These are phyloP conservation scores for Ceratocystiopsis minuta DNA, from an alignment of 2,329 filamentous ascomycete genomes.

Conservation along the genomic window DNA sequence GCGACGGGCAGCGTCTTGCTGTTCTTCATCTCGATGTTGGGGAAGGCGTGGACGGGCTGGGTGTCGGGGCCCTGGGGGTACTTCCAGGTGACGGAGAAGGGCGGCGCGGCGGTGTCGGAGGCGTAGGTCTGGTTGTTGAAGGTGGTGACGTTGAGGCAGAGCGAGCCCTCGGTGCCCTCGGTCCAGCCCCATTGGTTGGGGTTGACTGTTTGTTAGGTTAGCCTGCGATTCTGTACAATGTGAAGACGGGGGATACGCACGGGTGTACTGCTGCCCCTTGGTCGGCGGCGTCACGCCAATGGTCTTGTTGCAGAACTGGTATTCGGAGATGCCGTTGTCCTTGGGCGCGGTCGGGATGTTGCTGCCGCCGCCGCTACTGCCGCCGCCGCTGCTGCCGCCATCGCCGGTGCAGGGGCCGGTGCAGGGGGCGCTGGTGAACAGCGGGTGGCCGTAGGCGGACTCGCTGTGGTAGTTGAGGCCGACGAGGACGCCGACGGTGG, in stretches of 20 bases:
- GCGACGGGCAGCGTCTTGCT: too few relatives aligned
- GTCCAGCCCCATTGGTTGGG: slow-evolving; percentile 36
- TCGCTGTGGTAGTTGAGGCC: slow-evolving; percentile 26
- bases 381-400: slow-evolving; percentile 5
- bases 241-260: slow-evolving; percentile 16
- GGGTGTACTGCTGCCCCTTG: slow-evolving; percentile 25
- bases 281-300: slow-evolving; percentile 26
- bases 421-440: slow-evolving; percentile 22
- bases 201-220: slow-evolving; percentile 26
- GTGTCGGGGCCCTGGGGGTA: slow-evolving; percentile 23
- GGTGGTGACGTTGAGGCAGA: slow-evolving; percentile 34
- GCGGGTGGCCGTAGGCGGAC: slow-evolving; percentile 22
- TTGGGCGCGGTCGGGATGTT: slow-evolving; percentile 16
- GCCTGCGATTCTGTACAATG: too few relatives aligned
- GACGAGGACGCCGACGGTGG: slow-evolving; percentile 23
- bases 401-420: slow-evolving; percentile 2
- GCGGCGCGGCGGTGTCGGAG: slow-evolving; percentile 26
- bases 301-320: slow-evolving; percentile 22
- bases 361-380: slow-evolving; percentile 1
- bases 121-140: slow-evolving; percentile 32
- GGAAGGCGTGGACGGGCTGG: slow-evolving; percentile 34
- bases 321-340: too few relatives aligned
- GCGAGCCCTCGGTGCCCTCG: slow-evolving; percentile 17
- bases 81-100: slow-evolving; percentile 34
- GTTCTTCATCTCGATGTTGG: slow-evolving; percentile 22